A percentile compares a stretch with the other conserved stretches of the same genome.
phyloP scores from a whole-genome alignment of 2,329 filamentous ascomycete genomes.

The Calonectria hawksworthii region DNA sequence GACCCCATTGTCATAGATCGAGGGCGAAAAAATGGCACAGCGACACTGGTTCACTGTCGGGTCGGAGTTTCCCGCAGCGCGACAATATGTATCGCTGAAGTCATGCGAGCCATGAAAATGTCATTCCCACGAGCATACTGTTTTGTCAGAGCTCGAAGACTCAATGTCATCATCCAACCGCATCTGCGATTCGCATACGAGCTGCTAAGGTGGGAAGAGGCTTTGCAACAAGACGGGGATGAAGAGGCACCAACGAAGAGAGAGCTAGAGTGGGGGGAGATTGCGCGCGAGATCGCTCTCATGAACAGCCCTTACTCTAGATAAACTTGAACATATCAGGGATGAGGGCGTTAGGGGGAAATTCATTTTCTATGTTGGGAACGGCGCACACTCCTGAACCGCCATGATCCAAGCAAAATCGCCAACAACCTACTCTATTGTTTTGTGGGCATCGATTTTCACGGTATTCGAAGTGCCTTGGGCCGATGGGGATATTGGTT shows the following conservation, averaged over 20 bases:
- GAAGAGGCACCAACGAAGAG: slow-evolving; percentile 67
- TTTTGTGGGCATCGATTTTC: neutral
- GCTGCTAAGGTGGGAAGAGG: slow-evolving; percentile 95
- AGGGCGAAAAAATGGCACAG: slow-evolving; percentile 81
- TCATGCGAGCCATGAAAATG: slow-evolving; percentile 85
- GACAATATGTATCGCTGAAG: slow-evolving; percentile 98
- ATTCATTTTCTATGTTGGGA: neutral
- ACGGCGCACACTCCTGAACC: neutral
- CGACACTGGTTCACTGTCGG: slow-evolving; percentile 95
- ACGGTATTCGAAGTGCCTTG: neutral
- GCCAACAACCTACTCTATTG: neutral
- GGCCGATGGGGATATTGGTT: neutral
- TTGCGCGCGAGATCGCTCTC: slow-evolving; percentile 89
- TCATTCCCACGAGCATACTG: slow-evolving; percentile 96
- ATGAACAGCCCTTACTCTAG: slow-evolving; percentile 96
- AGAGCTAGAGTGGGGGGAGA: slow-evolving; percentile 92
- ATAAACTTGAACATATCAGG: slow-evolving; percentile 50
- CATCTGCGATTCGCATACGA: slow-evolving; percentile 96
- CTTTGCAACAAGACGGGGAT: slow-evolving; percentile 69
- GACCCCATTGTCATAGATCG: slow-evolving; percentile 69
- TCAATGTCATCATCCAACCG: slow-evolving; percentile 99
- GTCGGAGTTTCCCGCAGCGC: slow-evolving; percentile 96
- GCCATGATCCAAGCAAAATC: neutral
- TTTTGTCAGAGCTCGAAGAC: slow-evolving; percentile 89
- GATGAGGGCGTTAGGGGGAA: neutral